Percentiles rank a stretch among this genome's conserved stretches.
Evolutionary conservation across 2,329 filamentous ascomycete genomes (phyloP).

Genomic region (Aspergillus ruber): DNA sequence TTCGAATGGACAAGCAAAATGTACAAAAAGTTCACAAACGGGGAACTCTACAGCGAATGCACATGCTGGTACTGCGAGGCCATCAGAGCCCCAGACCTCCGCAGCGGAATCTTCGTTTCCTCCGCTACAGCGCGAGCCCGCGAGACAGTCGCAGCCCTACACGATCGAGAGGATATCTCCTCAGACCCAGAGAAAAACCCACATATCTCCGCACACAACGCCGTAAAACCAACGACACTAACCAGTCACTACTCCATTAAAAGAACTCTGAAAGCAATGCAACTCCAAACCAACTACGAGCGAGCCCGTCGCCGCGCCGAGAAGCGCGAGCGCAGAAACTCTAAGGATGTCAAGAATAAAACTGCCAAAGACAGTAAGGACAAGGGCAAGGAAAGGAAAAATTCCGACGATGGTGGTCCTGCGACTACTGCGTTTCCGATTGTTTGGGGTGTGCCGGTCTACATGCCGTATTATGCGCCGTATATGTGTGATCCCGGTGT

Average conservation of each 20-base stretch:
- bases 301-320: slow-evolving; percentile 26
- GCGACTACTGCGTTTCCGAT: slow-evolving; percentile 24
- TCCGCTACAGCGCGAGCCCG: slow-evolving; percentile 48
- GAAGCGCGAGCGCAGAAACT: slow-evolving; percentile 15
- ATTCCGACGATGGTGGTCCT: slow-evolving; percentile 11
- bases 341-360: neutral
- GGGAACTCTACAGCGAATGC: slow-evolving; percentile 50
- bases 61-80: slow-evolving; percentile 60
- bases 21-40: slow-evolving; percentile 59
- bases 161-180: slow-evolving; percentile 38
- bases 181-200: slow-evolving; percentile 51
- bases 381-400: slow-evolving; percentile 27
- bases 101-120: slow-evolving; percentile 28
- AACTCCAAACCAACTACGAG: slow-evolving; percentile 52
- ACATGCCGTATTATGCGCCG: slow-evolving; percentile 41
- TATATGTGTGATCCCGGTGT: slow-evolving; percentile 42
- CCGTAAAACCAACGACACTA: slow-evolving; percentile 39
- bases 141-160: slow-evolving; percentile 42
- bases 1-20: slow-evolving; percentile 68
- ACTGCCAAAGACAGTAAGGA: slow-evolving; percentile 4
- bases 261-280: slow-evolving; percentile 28
- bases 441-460: slow-evolving; percentile 42
- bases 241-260: neutral
- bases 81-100: slow-evolving; percentile 53
- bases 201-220: slow-evolving; percentile 69